Conservation (phyloP, 2,329 filamentous ascomycete species). For the Cytospora leucostoma region DNA sequence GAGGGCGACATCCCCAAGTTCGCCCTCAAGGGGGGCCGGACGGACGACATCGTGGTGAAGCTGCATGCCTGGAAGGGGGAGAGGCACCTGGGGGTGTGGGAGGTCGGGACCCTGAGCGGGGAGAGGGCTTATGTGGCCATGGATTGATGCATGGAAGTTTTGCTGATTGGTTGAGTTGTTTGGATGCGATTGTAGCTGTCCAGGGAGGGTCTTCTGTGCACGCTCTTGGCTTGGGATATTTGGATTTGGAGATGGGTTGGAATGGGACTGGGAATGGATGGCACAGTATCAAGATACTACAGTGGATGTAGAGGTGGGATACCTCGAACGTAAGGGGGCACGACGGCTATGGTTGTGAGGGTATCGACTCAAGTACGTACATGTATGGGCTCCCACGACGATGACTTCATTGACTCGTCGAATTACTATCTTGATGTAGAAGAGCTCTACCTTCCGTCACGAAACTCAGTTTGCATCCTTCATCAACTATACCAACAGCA, state of each 20-base stretch:
- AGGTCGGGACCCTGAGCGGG: conserved; percentile 27
- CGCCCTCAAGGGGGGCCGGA: neutral
- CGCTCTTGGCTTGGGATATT: neutral
- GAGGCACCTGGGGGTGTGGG: conserved; percentile 25
- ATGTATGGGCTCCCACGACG: neutral
- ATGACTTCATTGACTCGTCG: no score
- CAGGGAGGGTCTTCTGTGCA: neutral
- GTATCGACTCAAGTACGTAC: no score
- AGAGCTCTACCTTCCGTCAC: neutral
- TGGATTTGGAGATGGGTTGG: neutral
- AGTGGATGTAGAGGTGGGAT: neutral
- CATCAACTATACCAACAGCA: no score
- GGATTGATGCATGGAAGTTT: neutral
- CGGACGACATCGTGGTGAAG: conserved; percentile 22
- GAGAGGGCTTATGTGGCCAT: conserved; percentile 12
- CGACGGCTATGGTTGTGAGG: no score
- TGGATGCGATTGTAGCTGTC: neutral
- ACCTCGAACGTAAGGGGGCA: no score
- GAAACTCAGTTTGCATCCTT: neutral
- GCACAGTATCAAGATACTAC: conserved; percentile 8
- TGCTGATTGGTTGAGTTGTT: no score
- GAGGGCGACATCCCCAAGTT: conserved; percentile 20
- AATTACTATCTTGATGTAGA: no score
- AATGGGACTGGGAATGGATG: neutral
- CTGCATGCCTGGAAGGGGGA: conserved; percentile 30